phyloP scores from a whole-genome alignment of 768 basidiomycete genomes.

The Rhodotorula toruloides region DNA sequence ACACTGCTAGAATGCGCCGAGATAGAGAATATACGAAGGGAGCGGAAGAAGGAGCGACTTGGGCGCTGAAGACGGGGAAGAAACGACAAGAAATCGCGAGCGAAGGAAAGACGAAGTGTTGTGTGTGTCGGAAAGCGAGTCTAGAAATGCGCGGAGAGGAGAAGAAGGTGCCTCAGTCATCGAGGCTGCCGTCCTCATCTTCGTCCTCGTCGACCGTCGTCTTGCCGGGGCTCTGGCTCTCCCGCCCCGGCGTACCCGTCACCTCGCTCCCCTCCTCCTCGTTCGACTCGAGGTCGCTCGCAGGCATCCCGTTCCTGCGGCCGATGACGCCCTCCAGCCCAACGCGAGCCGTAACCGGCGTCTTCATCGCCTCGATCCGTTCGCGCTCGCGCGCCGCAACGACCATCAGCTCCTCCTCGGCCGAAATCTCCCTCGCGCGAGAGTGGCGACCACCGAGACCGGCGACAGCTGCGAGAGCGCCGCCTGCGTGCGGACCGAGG shows the following conservation, averaged over 20 bases:
- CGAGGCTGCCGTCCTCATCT: constrained; percentile 5
- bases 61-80: too few species aligned
- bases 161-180: background rate
- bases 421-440: background rate
- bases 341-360: constrained; percentile 2
- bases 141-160: background rate
- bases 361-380: constrained; percentile 1
- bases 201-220: background rate
- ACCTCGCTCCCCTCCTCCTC: constrained; percentile 1
- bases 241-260: background rate
- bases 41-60: too few species aligned
- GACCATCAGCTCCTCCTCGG: background rate
- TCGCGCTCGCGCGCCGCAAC: background rate
- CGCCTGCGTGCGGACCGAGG: background rate
- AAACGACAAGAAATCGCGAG: too few species aligned
- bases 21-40: too few species aligned
- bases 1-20: too few species aligned
- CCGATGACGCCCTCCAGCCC: background rate
- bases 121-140: too few species aligned
- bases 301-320: background rate
- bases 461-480: background rate
- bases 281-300: background rate
- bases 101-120: too few species aligned
- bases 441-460: background rate
- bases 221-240: constrained; percentile 8